Conservation (phyloP, 441 rosid genomes). For the Brassica hybrid region DNA sequence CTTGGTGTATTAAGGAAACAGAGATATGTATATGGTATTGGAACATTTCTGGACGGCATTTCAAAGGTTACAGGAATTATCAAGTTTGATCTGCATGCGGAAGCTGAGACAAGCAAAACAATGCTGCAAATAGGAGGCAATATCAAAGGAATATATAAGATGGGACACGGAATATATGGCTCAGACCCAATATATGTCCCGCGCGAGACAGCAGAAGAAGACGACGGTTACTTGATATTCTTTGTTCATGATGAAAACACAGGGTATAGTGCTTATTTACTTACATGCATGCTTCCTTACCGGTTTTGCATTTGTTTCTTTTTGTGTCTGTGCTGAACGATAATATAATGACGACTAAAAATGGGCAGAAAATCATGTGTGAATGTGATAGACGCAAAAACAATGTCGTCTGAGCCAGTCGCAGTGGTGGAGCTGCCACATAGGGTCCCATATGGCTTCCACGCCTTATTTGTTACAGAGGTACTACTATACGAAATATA, state of each 20-base stretch:
- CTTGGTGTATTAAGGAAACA: slow-evolving; percentile 65
- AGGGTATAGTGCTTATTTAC: slow-evolving; percentile 44
- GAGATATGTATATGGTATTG: slow-evolving; percentile 73
- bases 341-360: not conserved
- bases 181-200: slow-evolving; percentile 95
- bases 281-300: not conserved
- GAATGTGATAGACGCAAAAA: slow-evolving; percentile 85
- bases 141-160: slow-evolving; percentile 77
- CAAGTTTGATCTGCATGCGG: slow-evolving; percentile 87
- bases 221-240: slow-evolving; percentile 89
- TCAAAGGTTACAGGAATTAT: slow-evolving; percentile 82
- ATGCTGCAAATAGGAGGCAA: slow-evolving; percentile 89
- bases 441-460: slow-evolving; percentile 93
- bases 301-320: not conserved
- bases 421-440: slow-evolving; percentile 90
- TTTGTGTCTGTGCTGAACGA: not conserved
- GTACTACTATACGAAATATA: too few relatives aligned
- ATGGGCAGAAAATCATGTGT: slow-evolving; percentile 77
- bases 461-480: slow-evolving; percentile 92
- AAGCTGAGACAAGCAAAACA: slow-evolving; percentile 68
- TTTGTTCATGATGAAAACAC: slow-evolving; percentile 84
- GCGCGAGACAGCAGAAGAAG: slow-evolving; percentile 71
- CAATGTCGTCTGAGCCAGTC: slow-evolving; percentile 91
- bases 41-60: slow-evolving; percentile 83
- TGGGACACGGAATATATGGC: slow-evolving; percentile 83